These are phyloP conservation scores for Pyrenophora graminea DNA, from an alignment of 2,329 filamentous ascomycete species.

Conservation along the genomic window DNA sequence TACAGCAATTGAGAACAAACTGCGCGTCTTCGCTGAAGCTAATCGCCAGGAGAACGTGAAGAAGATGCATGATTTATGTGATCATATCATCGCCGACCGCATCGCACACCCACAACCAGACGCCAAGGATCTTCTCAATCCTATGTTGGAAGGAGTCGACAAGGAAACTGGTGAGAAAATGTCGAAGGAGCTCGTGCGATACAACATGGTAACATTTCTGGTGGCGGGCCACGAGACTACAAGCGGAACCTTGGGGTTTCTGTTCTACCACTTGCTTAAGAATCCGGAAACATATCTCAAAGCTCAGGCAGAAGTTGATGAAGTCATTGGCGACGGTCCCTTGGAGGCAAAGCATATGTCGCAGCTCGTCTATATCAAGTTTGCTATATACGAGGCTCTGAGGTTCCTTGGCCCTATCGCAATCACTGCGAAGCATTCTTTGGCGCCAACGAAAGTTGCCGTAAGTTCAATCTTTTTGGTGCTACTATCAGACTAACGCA, in stretches of 20 bases:
- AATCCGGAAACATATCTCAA: constrained; percentile 8
- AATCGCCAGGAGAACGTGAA: constrained; percentile 10
- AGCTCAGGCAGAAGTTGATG: constrained; percentile 11
- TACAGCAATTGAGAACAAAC: constrained; percentile 8
- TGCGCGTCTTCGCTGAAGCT: constrained; percentile 10
- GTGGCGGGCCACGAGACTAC: constrained; percentile 12
- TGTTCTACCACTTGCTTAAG: constrained; percentile 10
- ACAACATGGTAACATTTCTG: constrained; percentile 13
- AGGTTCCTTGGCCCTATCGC: constrained; percentile 10
- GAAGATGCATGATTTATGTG: constrained; percentile 13
- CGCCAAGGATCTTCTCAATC: constrained; percentile 8
- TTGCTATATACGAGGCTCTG: constrained; percentile 9
- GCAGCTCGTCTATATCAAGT: constrained; percentile 7
- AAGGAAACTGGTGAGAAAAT: constrained; percentile 12
- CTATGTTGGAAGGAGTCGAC: constrained; percentile 10
- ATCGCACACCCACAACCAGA: constrained; percentile 10
- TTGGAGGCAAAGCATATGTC: constrained; percentile 1
- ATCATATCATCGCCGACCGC: constrained; percentile 8
- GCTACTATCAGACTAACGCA: neutral
- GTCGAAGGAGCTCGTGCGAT: constrained; percentile 9
- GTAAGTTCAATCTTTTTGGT: neutral
- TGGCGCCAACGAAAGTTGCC: constrained; percentile 8
- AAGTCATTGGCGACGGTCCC: constrained; percentile 8
- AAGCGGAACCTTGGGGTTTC: constrained; percentile 7
- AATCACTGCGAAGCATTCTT: constrained; percentile 3